Base-by-base conservation (phyloP, 495 filamentous ascomycete species). In the Penicillium parvum region DNA sequence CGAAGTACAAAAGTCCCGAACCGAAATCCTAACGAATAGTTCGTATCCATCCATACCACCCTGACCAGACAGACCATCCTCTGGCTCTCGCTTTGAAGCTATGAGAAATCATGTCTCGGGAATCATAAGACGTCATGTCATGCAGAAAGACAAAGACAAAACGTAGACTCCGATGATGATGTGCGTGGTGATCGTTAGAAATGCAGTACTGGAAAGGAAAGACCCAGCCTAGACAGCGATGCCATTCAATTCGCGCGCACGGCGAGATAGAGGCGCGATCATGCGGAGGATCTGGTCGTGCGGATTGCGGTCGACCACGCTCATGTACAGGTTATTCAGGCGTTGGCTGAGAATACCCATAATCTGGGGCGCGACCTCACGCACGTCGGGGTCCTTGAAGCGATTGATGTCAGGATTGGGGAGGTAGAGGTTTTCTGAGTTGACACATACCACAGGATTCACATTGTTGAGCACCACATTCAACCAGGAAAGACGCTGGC, bases 401-500 rank as follows among this genome's bases (percentile, higher is more conserved):
- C 2, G 15, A 37, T 4, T 21, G 16, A 20, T 7, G 32, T 37
- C 9, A 36, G 41, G 6, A 22, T 14, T 5, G 15, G 17, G 18
- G 10, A 3, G 6, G 1, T 21, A 28, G 11, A 1, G 4, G 16
- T 5, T 28, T 16, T 1, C 2, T 9, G 10, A 21, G 32, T 30
- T 14, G 18, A 20, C 16, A 63, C 72, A 42, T 65, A 79, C 76
- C 49, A 43, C 58, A 7, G 68, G 60, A 50, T 83, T 63, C 15
- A 84, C 64, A 9, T 49, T 66, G 26, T 64, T 56, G 25, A 97
- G 68, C 25, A 90, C 79, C 18, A 76, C 72, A 43, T 94, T 85
- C 36, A 96, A 69, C 86, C 90, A 92, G 18, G 66, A 63, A 7
- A 98, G 67, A 45, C 88, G 86, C 61, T 88, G 72, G 29, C 65